A percentile compares a stretch with the other conserved stretches of the same genome.
Evolutionary conservation across 164 flowering plant species (phyloP).

Genomic region (Stephania japonica): DNA sequence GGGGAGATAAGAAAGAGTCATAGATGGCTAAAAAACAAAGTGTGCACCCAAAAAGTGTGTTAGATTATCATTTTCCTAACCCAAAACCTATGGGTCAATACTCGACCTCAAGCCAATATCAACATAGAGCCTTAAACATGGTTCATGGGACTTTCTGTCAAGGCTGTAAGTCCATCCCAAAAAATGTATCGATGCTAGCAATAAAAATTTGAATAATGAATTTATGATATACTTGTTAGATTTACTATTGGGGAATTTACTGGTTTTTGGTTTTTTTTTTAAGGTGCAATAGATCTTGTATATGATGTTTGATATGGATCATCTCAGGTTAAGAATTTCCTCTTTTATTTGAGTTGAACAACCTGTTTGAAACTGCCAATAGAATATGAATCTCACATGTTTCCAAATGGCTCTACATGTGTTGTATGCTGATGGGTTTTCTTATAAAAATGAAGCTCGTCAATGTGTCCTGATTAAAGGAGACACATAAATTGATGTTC

Average conservation of each 20-base stretch:
- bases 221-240: not conserved
- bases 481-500: not conserved
- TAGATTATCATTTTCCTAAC: too few relatives aligned
- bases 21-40: too few relatives aligned
- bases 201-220: not conserved
- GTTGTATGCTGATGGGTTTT: too few relatives aligned
- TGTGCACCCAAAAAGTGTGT: too few relatives aligned
- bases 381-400: not conserved
- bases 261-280: not conserved
- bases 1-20: too few relatives aligned
- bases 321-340: too few relatives aligned
- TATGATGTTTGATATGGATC: too few relatives aligned
- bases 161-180: not conserved
- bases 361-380: not conserved
- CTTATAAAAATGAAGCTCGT: too few relatives aligned
- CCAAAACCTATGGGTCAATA: too few relatives aligned
- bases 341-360: not conserved
- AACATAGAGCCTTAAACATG: not conserved
- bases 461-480: not conserved
- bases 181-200: not conserved
- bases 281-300: not conserved
- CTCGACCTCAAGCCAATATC: too few relatives aligned
- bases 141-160: not conserved
- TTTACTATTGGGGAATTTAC: not conserved
- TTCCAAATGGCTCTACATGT: too few relatives aligned